Evolutionary conservation across 2,329 filamentous ascomycete genomes (phyloP), one percentile per base, ranked within the genome.

Genomic region (Phyllosticta citrichinensis): DNA sequence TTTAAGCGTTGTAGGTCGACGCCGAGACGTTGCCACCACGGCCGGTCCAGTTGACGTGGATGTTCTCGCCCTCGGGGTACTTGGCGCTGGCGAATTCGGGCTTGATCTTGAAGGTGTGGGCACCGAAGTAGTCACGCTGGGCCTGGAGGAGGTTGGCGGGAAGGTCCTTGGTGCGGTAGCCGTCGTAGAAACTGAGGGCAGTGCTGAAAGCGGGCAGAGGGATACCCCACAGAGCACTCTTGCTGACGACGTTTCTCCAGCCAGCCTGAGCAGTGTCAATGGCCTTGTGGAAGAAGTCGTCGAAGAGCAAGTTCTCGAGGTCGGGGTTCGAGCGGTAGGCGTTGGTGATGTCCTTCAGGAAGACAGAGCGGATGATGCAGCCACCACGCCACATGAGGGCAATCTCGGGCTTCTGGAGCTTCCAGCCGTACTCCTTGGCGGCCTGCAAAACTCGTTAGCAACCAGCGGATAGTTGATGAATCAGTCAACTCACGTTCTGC

Each of bases 311-410:
- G 85, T 99, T 99, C 87, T 97, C 88, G 67, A 99, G 88, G 67
- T 97, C 88, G 67, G 91, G 89, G 83, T 97, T 87, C 69, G 84
- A 86, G 80, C 93, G 93, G 86, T 97, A 99, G 59, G 94, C 94
- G 67, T 87, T 87, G 70, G 94, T 99, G 80, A 99, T 99, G 77
- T 99, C 93, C 87, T 97, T 97, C 68, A 99, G 82, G 91, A 99
- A 99, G 74, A 99, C 94, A 67, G 94, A 97, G 78, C 94, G 93
- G 81, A 99, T 99, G 72, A 99, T 99, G 85, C 94, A 99, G 70
- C 94, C 94, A 81, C 94, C 94, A 77, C 94, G 91, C 94, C 94
- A 99, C 94, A 99, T 99, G 75, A 99, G 88, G 70, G 94, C 94
- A 73, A 99, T 99, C 71, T 95, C 96, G 67, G 94, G 94, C 88